Evolutionary conservation across 2,329 filamentous ascomycete species (phyloP), one percentile per base, ranked within the genome.

Genomic region (Cyclaneusma minus): DNA sequence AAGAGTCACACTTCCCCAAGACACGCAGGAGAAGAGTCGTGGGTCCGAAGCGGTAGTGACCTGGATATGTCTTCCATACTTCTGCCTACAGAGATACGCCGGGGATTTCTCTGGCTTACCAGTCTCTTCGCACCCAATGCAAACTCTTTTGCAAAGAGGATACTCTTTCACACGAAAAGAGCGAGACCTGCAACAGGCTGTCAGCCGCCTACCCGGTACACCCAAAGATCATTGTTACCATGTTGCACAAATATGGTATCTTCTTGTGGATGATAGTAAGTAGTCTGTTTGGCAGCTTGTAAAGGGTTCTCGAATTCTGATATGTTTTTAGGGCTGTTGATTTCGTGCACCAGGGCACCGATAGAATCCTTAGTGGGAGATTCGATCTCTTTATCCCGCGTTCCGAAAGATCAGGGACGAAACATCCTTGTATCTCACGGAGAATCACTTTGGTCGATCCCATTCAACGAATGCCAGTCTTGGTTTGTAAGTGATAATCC

Each of bases 181-280:
- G 16, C 44, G 59, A 27, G 59, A 63, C 20, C 52, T 61, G 54
- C 41, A 51, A 14, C 60, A 63, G 34, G 59, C 54, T 3, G 52
- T 62, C 6, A 53, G 58, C 27, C 49, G 51, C 28, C 39, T 52
- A 9, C 45, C 45, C 2, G 44, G 46, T 21, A 48, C 44, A 3
- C 45, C 45, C 1, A 34, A 43, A 7, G 49, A 45, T 2, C 38
- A 51, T 11, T 63, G 57, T 27, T 62, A 60, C 29, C 58, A 64
- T 29, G 52, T 63, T 22, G 44, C 53, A 1, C 60, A 64, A 34
- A 29, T 61, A 7, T 64, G 60, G 60, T 56, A 51, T 32, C 35
- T 64, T 4, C 41, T 60, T 5, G 32, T 64, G 2, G 53, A 54
- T 21, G 52, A 59, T 22, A 49, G 57, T 60, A 39, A 37, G 51